Conservation (phyloP, 1,284 basidiomycete genomes). For the Entoloma clypeatum region DNA sequence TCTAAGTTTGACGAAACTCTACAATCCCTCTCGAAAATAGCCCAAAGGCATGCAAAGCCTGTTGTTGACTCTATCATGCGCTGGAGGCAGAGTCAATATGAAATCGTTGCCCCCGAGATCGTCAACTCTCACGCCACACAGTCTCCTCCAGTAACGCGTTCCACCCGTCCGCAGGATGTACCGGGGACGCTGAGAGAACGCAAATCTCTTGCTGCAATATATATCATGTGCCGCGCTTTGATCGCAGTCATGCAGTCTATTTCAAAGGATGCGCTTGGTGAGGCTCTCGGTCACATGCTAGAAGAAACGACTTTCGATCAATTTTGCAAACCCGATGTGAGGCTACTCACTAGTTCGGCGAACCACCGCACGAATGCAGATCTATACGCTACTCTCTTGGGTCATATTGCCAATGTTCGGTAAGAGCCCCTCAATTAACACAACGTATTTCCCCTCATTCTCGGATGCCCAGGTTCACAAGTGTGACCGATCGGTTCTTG, state of each 20-base stretch:
- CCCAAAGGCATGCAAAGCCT: conserved; percentile 77
- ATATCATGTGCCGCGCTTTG: conserved; percentile 84
- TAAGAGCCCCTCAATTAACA: conserved; percentile 28
- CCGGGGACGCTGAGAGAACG: conserved; percentile 65
- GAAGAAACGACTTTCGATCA: conserved; percentile 88
- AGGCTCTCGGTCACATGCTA: conserved; percentile 70
- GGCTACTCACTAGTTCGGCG: conserved; percentile 55
- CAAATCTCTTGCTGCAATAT: conserved; percentile 79
- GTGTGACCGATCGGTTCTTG: conserved; percentile 84
- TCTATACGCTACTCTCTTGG: conserved; percentile 78
- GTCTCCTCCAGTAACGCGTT: conserved; percentile 37
- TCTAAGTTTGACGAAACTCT: conserved; percentile 78
- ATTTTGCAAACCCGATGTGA: conserved; percentile 73
- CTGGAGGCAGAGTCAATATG: conserved; percentile 80
- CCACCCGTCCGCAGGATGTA: conserved; percentile 48
- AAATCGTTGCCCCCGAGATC: conserved; percentile 55
- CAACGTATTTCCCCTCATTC: conserved; percentile 1
- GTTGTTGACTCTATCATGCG: conserved; percentile 86
- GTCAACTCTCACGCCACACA: conserved; percentile 48
- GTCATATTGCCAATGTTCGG: conserved; percentile 78
- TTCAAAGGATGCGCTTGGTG: conserved; percentile 73
- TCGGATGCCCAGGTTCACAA: conserved; percentile 61
- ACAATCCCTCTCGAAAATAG: conserved; percentile 81
- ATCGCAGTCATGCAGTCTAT: conserved; percentile 73
- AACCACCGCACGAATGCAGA: conserved; percentile 82